Base-by-base conservation (phyloP, 2,329 filamentous ascomycete species). In the Ambrosiella cleistominuta region DNA sequence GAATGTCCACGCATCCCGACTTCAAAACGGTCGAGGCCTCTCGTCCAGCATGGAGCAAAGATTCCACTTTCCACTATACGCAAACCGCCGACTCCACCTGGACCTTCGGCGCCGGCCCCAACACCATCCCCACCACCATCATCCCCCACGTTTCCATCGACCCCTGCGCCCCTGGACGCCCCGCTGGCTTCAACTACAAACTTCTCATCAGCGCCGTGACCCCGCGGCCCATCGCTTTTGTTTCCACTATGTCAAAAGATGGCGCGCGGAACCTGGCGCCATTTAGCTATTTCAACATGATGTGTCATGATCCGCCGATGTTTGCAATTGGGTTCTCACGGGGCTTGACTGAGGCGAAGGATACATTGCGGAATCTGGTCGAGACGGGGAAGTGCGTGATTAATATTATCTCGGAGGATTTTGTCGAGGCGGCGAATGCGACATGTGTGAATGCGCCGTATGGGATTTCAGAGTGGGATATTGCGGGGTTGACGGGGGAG, bases 391-490 rank as follows among this genome's bases (percentile, higher is more conserved):
- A 95, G 72, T 91, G 86, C 70, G 80, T 82, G 60, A 83, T 96
- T 72, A 95, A 93, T 71, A 86, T 95, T 66, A 86, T 96, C 66
- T 82, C 79, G 7, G 89, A 95, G 71, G 79, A 83, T 66, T 95
- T 83, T 66, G 66, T 93, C 66, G 90, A 96, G 73, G 90, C 90
- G 0, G 90, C 89, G 53, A 96, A 96, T 69, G 75, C 82, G n/a
- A 80, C 84, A 2, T 77, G 77, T 53, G 80, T 94, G 64, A 87
- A 95, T 68, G 79, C 87, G 0, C 90, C 90, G 0, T 82, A 81
- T 62, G 87, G 85, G 0, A 72, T 79, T 0, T 85, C 80, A 0
- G 90, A 96, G 70, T 96, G 89, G 88, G 76, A 78, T 1, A 71
- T 93, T 35, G 80, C 79, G 37, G 90, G 90, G 1, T 72, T 96